Evolutionary conservation across 2,329 filamentous ascomycete genomes (phyloP).

Genomic region (Botryotinia globosa): DNA sequence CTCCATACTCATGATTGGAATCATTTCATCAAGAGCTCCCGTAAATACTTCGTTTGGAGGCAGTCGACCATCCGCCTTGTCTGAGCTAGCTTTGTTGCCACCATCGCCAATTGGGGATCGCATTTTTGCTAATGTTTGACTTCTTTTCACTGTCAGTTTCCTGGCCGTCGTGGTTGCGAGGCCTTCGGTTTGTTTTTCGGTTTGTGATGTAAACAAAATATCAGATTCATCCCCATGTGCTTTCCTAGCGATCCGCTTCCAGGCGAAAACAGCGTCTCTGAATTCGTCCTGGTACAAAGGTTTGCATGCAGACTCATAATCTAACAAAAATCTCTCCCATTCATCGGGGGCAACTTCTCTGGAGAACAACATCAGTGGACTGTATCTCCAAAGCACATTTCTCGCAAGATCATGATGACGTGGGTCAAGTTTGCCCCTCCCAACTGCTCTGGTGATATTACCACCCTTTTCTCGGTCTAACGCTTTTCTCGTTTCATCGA

Average conservation of each 20-base stretch:
- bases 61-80: conserved; percentile 65
- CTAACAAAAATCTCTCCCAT: conserved; percentile 75
- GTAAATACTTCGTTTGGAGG: conserved; percentile 80
- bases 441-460: conserved; percentile 48
- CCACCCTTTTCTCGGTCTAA: conserved; percentile 50
- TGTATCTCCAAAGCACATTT: conserved; percentile 80
- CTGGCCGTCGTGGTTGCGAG: conserved; percentile 69
- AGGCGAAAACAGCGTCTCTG: conserved; percentile 69
- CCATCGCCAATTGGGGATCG: conserved; percentile 66
- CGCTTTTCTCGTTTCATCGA: conserved; percentile 65
- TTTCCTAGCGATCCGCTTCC: conserved; percentile 78
- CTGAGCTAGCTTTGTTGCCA: conserved; percentile 47
- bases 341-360: conserved; percentile 78
- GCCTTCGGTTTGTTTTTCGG: conserved; percentile 81
- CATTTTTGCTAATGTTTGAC: conserved; percentile 78
- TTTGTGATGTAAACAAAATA: conserved; percentile 79
- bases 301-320: conserved; percentile 75
- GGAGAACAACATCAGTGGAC: conserved; percentile 81
- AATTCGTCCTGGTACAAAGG: conserved; percentile 81
- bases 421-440: conserved; percentile 63
- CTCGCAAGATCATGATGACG: conserved; percentile 69
- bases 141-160: conserved; percentile 91
- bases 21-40: conserved; percentile 74
- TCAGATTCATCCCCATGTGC: conserved; percentile 74
- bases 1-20: conserved; percentile 83